Evolutionary conservation across 495 filamentous ascomycete genomes (phyloP).

Genomic region (Apiosordaria backusii): DNA sequence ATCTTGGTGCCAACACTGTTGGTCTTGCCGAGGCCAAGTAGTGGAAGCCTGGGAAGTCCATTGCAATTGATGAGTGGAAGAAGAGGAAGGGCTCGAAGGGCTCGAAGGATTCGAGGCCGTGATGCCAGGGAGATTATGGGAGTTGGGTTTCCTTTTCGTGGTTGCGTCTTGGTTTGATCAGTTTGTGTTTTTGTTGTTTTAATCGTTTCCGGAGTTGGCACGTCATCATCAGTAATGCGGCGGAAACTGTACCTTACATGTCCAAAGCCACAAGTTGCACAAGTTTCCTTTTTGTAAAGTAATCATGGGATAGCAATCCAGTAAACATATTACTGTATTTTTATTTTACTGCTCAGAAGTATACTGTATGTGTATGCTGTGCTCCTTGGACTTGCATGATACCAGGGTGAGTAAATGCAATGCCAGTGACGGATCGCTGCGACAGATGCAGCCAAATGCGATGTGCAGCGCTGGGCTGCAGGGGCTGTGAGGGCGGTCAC

Average conservation of each 20-base stretch:
- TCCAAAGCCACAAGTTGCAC: not conserved
- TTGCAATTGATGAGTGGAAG: not conserved
- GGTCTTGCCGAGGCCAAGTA: slow-evolving; percentile 80
- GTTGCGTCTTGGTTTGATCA: not conserved
- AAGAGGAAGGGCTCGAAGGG: not conserved
- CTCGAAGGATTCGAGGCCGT: not conserved
- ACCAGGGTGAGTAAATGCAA: too few species aligned
- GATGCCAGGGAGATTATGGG: not conserved
- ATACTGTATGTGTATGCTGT: too few species aligned
- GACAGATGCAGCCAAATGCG: not conserved
- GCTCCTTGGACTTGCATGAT: not conserved
- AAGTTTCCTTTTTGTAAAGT: slow-evolving; percentile 9
- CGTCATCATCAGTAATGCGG: not conserved
- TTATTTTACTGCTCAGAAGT: too few species aligned
- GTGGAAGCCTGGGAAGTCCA: not conserved
- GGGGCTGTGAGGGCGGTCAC: not conserved
- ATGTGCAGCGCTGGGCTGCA: not conserved
- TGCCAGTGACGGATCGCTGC: not conserved
- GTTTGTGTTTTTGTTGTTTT: slow-evolving; percentile 9
- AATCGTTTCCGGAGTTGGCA: not conserved
- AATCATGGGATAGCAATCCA: slow-evolving; percentile 5
- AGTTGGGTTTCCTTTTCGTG: slow-evolving; percentile 3
- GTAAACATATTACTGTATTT: slow-evolving; percentile 1
- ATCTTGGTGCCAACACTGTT: slow-evolving; percentile 78
- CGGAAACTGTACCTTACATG: not conserved